Conservation (phyloP, 2,329 filamentous ascomycete species). For the Paraconiothyrium brasiliense region DNA sequence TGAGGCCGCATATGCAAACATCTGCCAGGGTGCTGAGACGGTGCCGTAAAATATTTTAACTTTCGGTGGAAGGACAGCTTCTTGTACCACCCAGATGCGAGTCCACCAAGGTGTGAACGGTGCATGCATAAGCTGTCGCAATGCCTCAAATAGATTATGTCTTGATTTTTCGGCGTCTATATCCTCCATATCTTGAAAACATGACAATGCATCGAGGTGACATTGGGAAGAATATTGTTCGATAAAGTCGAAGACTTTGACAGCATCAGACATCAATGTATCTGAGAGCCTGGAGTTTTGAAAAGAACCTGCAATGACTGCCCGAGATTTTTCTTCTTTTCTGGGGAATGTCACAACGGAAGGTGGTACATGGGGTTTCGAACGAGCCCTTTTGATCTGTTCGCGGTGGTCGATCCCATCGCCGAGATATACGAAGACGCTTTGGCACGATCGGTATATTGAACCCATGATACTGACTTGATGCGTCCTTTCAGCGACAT, state of each 20-base stretch:
- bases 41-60: conserved; percentile 20
- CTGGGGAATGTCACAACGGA: too few species aligned
- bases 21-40: conserved; percentile 22
- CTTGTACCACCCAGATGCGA: conserved; percentile 32
- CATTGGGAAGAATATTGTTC: too few species aligned
- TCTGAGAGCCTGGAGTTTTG: too few species aligned
- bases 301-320: too few species aligned
- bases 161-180: neutral
- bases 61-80: conserved; percentile 17
- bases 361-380: too few species aligned
- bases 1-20: conserved; percentile 19
- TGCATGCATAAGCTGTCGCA: conserved; percentile 27
- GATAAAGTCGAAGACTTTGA: too few species aligned
- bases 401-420: neutral
- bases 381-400: neutral
- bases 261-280: too few species aligned
- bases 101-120: conserved; percentile 28
- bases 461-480: conserved; percentile 32
- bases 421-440: conserved; percentile 29
- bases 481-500: conserved; percentile 23
- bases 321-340: too few species aligned
- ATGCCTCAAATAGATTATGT: conserved; percentile 15
- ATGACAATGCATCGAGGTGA: too few species aligned
- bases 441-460: conserved; percentile 21
- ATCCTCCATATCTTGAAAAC: too few species aligned